Evolutionary conservation across 352 stramenopile genomes (phyloP).

Genomic region (Phytophthora lateralis): DNA sequence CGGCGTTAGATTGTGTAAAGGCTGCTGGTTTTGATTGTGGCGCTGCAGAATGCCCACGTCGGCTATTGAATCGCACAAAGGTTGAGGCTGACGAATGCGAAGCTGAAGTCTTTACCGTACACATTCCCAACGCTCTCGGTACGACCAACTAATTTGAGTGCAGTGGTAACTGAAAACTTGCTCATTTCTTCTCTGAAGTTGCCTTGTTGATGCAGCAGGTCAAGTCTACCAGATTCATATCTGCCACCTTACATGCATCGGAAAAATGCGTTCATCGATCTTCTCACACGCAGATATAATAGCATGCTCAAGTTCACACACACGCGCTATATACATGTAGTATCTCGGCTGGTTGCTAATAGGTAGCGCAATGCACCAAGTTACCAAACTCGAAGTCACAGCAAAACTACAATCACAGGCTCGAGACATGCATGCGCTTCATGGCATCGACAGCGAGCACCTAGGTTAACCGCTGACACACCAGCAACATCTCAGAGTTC

Average conservation of each 20-base stretch:
- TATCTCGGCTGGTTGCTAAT: conserved; percentile 2
- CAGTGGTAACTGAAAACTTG: neutral
- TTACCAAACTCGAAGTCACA: conserved; percentile 4
- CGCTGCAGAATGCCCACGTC: neutral
- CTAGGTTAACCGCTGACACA: neutral
- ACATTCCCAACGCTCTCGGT: neutral
- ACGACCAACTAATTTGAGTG: neutral
- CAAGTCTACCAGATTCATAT: neutral
- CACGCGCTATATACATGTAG: neutral
- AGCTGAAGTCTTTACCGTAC: neutral
- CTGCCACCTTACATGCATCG: neutral
- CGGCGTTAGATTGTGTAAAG: neutral
- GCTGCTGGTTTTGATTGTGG: neutral
- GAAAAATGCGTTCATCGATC: neutral
- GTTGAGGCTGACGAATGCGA: neutral
- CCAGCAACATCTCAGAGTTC: too few relatives aligned
- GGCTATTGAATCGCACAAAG: neutral
- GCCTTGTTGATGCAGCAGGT: too few relatives aligned
- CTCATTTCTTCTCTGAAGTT: neutral
- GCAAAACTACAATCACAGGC: neutral
- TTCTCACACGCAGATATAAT: neutral
- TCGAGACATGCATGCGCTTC: neutral
- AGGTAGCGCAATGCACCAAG: neutral
- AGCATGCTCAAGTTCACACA: neutral
- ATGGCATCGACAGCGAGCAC: neutral